phyloP scores from a whole-genome alignment of 805 yeast species.

The Spathaspora sp. region DNA sequence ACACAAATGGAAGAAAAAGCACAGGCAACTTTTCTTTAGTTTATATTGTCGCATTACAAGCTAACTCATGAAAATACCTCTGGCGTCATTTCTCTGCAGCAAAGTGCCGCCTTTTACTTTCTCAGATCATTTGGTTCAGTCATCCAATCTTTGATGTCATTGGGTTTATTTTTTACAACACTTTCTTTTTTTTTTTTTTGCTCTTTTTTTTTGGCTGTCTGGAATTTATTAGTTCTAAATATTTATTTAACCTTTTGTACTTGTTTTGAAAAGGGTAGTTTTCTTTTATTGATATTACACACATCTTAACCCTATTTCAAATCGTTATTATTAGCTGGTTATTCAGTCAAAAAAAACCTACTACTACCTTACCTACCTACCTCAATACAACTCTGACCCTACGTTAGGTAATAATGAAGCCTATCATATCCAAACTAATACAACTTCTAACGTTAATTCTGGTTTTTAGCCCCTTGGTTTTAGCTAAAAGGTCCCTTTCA shows the following conservation, averaged over 20 bases:
- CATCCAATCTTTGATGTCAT: not conserved
- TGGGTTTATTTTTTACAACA: not conserved
- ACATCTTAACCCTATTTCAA: not conserved
- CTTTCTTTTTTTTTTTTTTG: not conserved
- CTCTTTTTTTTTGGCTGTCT: not conserved
- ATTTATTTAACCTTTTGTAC: not conserved
- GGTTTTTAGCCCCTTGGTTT: constrained; percentile 6
- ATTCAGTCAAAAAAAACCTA: no score
- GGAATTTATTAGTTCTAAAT: not conserved
- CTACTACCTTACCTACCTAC: not conserved
- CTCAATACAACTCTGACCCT: not conserved
- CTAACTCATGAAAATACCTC: not conserved
- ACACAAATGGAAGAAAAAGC: not conserved
- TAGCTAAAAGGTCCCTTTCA: constrained; percentile 24
- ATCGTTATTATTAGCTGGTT: not conserved
- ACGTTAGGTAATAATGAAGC: not conserved
- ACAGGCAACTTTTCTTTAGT: not conserved
- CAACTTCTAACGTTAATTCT: constrained; percentile 1
- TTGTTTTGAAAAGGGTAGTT: not conserved
- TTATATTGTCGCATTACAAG: not conserved
- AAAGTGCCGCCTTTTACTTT: not conserved
- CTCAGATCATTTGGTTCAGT: not conserved
- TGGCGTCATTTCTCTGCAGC: not conserved
- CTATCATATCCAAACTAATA: not conserved
- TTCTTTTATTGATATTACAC: not conserved